Conservation (phyloP, 169 alveolate genomes). For the Cryptosporidium viatorum region DNA sequence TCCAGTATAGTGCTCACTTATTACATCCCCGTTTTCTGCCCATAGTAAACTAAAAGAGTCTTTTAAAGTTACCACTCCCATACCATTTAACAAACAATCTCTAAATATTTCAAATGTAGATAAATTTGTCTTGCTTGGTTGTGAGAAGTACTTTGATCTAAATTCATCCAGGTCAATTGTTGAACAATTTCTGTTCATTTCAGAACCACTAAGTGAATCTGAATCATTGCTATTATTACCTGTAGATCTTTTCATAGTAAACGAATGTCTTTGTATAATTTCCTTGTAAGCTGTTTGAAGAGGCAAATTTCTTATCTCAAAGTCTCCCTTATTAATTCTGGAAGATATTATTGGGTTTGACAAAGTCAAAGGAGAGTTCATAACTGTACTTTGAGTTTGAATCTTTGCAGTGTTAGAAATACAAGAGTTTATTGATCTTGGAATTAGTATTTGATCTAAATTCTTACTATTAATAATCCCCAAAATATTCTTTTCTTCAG, state of each 20-base stretch:
- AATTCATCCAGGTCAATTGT: not conserved
- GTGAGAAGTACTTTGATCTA: not conserved
- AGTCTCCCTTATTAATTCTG: not conserved
- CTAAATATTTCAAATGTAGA: slow-evolving; percentile 11
- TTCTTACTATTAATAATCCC: not conserved
- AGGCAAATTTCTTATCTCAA: not conserved
- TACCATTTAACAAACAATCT: slow-evolving; percentile 42
- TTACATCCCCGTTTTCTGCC: slow-evolving; percentile 94
- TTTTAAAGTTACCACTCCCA: slow-evolving; percentile 76
- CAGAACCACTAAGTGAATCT: not conserved
- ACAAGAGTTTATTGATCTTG: not conserved
- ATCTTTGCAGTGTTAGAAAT: not conserved
- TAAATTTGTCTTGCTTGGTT: not conserved
- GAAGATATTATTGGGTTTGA: slow-evolving; percentile 24
- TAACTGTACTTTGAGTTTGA: not conserved
- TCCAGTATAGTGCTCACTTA: slow-evolving; percentile 93
- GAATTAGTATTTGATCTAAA: not conserved
- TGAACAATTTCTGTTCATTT: not conserved
- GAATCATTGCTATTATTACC: not conserved
- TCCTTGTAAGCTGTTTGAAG: not conserved
- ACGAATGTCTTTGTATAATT: not conserved
- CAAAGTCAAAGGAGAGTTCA: slow-evolving; percentile 14
- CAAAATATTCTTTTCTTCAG: not conserved
- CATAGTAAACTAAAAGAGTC: slow-evolving; percentile 87
- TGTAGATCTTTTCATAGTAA: not conserved